These are phyloP conservation scores for Cyberlindnera maclurae DNA, from an alignment of 805 yeast species.

Conservation along the genomic window DNA sequence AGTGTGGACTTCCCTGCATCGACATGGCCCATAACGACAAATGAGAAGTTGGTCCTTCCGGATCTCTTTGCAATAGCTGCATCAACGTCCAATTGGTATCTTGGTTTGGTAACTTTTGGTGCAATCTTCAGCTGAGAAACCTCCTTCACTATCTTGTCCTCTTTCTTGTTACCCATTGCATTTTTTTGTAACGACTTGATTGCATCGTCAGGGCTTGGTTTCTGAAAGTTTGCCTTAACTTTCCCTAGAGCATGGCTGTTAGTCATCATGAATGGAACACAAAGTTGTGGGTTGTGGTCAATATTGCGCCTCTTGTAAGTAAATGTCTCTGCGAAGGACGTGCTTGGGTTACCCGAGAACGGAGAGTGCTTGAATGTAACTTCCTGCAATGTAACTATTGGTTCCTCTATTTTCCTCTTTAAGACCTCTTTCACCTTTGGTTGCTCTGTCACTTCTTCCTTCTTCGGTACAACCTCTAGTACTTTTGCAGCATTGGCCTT, in stretches of 20 bases:
- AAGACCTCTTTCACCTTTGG: not conserved
- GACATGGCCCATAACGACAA: slow-evolving; percentile 99
- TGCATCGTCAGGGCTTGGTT: slow-evolving; percentile 81
- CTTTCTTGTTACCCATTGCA: slow-evolving; percentile 31
- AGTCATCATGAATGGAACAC: slow-evolving; percentile 33
- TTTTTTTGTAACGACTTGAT: slow-evolving; percentile 50
- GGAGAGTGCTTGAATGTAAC: slow-evolving; percentile 2
- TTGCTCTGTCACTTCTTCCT: not conserved
- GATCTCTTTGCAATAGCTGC: slow-evolving; percentile 49
- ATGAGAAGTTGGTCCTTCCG: slow-evolving; percentile 92
- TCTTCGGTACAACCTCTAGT: not conserved
- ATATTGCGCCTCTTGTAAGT: slow-evolving; percentile 18
- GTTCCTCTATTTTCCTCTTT: slow-evolving; percentile 1
- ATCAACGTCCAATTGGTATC: slow-evolving; percentile 23
- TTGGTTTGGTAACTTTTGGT: slow-evolving; percentile 16
- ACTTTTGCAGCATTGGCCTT: slow-evolving; percentile 1
- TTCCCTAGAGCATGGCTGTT: slow-evolving; percentile 27
- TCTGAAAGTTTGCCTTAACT: slow-evolving; percentile 45
- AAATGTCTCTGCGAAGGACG: slow-evolving; percentile 4
- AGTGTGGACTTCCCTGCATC: slow-evolving; percentile 98
- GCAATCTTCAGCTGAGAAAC: slow-evolving; percentile 12
- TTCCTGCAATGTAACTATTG: slow-evolving; percentile 3
- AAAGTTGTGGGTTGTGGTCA: slow-evolving; percentile 20
- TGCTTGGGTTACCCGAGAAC: not conserved
- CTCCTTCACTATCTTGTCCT: slow-evolving; percentile 19